Evolutionary conservation across 2,329 filamentous ascomycete species (phyloP), one percentile per base, ranked within the genome.

Genomic region (Verticillium tricorpus): DNA sequence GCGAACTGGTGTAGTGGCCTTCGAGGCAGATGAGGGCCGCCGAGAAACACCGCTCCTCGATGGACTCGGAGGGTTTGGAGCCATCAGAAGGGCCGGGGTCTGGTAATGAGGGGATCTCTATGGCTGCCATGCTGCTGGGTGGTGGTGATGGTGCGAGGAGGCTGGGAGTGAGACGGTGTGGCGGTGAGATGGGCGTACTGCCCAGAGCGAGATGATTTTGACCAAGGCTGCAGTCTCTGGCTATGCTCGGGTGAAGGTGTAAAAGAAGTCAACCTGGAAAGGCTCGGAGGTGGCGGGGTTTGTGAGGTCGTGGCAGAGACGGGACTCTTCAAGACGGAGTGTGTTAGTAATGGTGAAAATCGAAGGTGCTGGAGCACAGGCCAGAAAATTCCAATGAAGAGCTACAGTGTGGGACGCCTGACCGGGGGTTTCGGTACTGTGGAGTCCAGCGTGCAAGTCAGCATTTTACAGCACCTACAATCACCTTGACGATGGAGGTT

Each of bases 1-100:
- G 83, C 28, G 80, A 77, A 64, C 82, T 77, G 63, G 80, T 83
- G 69, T 85, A 87, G 73, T 88, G 84, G 55, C 83, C 83, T 71
- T 89, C 85, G 60, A 88, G 79, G 68, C 83, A 84, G 69, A 87
- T 82, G 69, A 89, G 78, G 17, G 83, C 84, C 1, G 83, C 83
- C 2, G 81, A 80, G 72, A 89, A 88, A 71, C 80, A 83, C 63
- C 86, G 79, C 75, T 89, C 86, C 73, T 89, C 86, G 69, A 88
- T 86, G 40, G 83, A 83, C 70, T 86, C 77, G 19, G 61, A 60
- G n/a, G 60, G 54, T 31, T 61, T 71, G 39, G 65, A 69, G 67
- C 72, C 73, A 73, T 64, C 59, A 2, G 64, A 58, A 22, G 61
- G 63, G 7, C 62, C 63, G 8, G 62, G 63, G 17, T 65, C 63